phyloP scores from a whole-genome alignment of 257 asterid genomes.

The Capsicum rhomboideum region DNA sequence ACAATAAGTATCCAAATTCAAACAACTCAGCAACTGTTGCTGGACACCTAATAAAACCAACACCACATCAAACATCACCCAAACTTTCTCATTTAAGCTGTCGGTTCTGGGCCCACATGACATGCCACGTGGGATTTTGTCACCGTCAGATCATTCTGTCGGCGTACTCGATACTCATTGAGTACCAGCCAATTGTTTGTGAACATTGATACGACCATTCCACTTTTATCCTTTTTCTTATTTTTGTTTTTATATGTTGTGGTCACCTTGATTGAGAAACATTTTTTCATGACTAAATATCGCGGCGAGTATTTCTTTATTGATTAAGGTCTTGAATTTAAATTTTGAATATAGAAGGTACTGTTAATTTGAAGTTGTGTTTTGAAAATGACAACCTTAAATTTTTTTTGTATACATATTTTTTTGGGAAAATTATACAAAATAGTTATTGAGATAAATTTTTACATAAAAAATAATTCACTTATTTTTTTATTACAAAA shows the following conservation, averaged over 20 bases:
- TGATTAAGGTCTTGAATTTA: no score
- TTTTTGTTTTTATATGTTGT: background rate
- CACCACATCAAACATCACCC: background rate
- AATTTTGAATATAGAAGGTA: no score
- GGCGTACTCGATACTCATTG: background rate
- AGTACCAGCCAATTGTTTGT: no score
- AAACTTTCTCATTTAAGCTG: background rate
- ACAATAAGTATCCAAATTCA: background rate
- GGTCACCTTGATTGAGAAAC: background rate
- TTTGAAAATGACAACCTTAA: no score
- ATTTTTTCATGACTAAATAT: no score
- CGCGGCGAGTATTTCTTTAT: no score
- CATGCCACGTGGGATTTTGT: background rate
- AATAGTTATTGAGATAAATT: no score
- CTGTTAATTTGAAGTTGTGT: no score
- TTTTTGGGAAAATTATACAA: no score
- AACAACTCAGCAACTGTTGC: background rate
- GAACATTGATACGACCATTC: background rate
- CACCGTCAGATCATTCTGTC: background rate
- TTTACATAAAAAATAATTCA: no score
- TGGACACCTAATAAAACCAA: background rate
- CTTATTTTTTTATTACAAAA: no score
- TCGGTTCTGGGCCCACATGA: background rate
- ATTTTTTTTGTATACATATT: no score
- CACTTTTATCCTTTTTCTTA: background rate